Conservation (phyloP, 2,329 filamentous ascomycete species). For the Apiospora rasikravindrae region DNA sequence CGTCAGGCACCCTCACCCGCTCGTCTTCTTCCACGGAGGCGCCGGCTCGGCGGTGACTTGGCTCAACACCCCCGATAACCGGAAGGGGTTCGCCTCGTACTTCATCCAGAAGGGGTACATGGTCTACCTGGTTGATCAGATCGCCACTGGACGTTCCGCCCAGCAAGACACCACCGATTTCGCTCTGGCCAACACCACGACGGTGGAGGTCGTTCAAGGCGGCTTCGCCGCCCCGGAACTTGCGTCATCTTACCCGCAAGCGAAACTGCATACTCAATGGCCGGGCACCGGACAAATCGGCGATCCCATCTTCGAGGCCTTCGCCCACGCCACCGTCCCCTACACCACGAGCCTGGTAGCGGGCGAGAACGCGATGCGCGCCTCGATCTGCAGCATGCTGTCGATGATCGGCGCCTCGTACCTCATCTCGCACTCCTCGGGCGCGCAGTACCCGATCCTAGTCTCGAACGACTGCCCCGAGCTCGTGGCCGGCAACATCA, state of each 20-base stretch:
- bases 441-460: conserved; percentile 26
- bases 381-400: conserved; percentile 32
- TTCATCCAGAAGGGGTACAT: conserved; percentile 47
- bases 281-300: conserved; percentile 41
- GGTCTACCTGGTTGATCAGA: conserved; percentile 48
- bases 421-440: conserved; percentile 37
- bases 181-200: conserved; percentile 31
- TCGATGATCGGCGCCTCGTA: conserved; percentile 35
- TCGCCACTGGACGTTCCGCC: conserved; percentile 40
- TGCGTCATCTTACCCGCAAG: conserved; percentile 38
- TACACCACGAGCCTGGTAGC: conserved; percentile 31
- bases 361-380: conserved; percentile 32
- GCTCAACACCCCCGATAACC: conserved; percentile 47
- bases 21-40: conserved; percentile 41
- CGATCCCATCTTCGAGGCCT: conserved; percentile 53
- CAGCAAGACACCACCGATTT: conserved; percentile 36
- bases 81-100: conserved; percentile 47
- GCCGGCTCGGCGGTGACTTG: conserved; percentile 39
- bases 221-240: conserved; percentile 35
- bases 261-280: conserved; percentile 41
- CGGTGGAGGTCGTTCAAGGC: conserved; percentile 32
- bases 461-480: conserved; percentile 35
- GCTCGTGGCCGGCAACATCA: conserved; percentile 37
- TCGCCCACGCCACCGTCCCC: conserved; percentile 50
- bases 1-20: conserved; percentile 31